Conservation (phyloP, 176 grass and related monocot genomes). For the Leersia perrieri region DNA sequence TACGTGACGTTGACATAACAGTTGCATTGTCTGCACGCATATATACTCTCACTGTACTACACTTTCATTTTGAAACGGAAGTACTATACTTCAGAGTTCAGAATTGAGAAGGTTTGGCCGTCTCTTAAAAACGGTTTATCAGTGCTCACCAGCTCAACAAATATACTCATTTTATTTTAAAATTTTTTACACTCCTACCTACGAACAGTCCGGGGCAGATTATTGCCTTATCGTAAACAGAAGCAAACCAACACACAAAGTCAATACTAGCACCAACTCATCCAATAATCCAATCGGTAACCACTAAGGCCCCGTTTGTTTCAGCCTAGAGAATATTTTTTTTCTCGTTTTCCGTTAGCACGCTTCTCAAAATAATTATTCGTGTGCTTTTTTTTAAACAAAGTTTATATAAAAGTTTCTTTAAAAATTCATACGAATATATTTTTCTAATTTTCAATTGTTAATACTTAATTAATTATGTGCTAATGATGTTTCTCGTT, state of each 20-base stretch:
- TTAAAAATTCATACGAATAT: too few relatives aligned
- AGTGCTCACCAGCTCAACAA: not conserved
- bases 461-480: too few relatives aligned
- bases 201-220: not conserved
- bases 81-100: not conserved
- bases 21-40: not conserved
- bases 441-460: too few relatives aligned
- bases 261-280: not conserved
- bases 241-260: not conserved
- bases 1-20: conserved; percentile 21
- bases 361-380: too few relatives aligned
- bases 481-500: too few relatives aligned
- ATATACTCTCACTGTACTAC: not conserved
- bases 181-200: too few relatives aligned
- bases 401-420: too few relatives aligned
- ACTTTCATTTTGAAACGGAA: not conserved
- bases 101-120: not conserved
- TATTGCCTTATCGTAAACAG: not conserved
- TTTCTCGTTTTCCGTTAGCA: too few relatives aligned
- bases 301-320: too few relatives aligned
- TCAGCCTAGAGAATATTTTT: too few relatives aligned
- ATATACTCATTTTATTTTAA: too few relatives aligned
- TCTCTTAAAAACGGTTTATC: not conserved
- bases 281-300: not conserved
- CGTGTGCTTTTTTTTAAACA: too few relatives aligned